phyloP scores from a whole-genome alignment of 2,329 filamentous ascomycete genomes.

The Calonectria pseudoturangicola region DNA sequence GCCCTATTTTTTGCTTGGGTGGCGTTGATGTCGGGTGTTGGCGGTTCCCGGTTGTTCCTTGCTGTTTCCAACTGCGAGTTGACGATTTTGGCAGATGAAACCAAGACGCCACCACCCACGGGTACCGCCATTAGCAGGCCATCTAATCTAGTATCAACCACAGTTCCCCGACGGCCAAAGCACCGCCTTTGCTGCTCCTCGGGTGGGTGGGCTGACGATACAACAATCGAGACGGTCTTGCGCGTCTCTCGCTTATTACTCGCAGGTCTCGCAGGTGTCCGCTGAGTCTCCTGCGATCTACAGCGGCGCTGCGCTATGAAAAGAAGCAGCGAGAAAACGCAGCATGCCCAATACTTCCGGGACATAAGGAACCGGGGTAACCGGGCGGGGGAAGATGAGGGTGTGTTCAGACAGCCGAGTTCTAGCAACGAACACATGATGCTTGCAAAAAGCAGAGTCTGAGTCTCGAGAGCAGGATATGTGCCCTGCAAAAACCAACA shows the following conservation, averaged over 20 bases:
- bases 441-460: background rate
- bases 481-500: background rate
- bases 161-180: constrained; percentile 9
- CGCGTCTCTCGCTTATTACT: constrained; percentile 1
- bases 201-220: constrained; percentile 3
- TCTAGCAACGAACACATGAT: constrained; percentile 4
- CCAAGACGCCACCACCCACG: constrained; percentile 16
- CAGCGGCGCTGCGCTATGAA: background rate
- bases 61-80: constrained; percentile 21
- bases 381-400: constrained; percentile 10
- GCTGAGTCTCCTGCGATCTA: constrained; percentile 6
- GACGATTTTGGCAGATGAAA: constrained; percentile 28
- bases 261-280: background rate
- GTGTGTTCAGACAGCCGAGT: constrained; percentile 25
- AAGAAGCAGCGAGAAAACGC: background rate
- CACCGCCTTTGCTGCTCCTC: background rate
- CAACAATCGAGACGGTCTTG: background rate
- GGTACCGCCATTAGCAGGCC: constrained; percentile 1
- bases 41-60: constrained; percentile 21
- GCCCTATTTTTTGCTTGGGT: constrained; percentile 5
- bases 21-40: constrained; percentile 13
- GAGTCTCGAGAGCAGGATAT: background rate
- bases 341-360: constrained; percentile 3
- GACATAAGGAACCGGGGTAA: constrained; percentile 13
- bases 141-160: constrained; percentile 16